phyloP scores from a whole-genome alignment of 2,329 filamentous ascomycete genomes.

The Alternaria postmessia region DNA sequence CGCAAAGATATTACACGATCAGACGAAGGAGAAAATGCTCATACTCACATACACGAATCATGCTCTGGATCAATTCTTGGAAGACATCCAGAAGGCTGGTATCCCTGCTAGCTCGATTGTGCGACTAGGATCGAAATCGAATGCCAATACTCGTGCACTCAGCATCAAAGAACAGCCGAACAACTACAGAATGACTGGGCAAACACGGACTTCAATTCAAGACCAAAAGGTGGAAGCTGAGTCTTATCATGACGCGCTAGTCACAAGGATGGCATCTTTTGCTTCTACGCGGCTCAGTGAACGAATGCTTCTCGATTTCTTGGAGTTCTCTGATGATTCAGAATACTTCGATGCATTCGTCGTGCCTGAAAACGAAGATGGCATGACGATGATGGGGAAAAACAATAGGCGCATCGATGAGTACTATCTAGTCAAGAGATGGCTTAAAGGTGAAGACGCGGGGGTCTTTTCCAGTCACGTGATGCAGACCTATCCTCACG shows the following conservation, averaged over 20 bases:
- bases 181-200: slow-evolving; percentile 41
- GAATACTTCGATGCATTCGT: slow-evolving; percentile 66
- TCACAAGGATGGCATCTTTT: slow-evolving; percentile 22
- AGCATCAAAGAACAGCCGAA: slow-evolving; percentile 55
- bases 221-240: slow-evolving; percentile 50
- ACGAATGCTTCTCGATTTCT: slow-evolving; percentile 52
- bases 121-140: slow-evolving; percentile 69
- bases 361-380: slow-evolving; percentile 57
- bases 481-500: slow-evolving; percentile 25
- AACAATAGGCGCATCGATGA: slow-evolving; percentile 55
- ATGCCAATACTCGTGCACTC: slow-evolving; percentile 58
- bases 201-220: slow-evolving; percentile 56
- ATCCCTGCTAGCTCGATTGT: slow-evolving; percentile 63
- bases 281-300: slow-evolving; percentile 5
- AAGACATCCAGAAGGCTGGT: slow-evolving; percentile 69
- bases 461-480: slow-evolving; percentile 53
- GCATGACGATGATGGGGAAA: slow-evolving; percentile 58
- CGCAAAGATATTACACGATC: slow-evolving; percentile 63
- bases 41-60: slow-evolving; percentile 73
- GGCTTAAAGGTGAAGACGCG: slow-evolving; percentile 59
- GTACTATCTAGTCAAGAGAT: slow-evolving; percentile 64
- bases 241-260: slow-evolving; percentile 36
- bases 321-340: slow-evolving; percentile 63
- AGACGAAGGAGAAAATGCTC: slow-evolving; percentile 63
- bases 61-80: slow-evolving; percentile 59